phyloP scores from a whole-genome alignment of 345 rosid species.

The Eucalyptus virginea region DNA sequence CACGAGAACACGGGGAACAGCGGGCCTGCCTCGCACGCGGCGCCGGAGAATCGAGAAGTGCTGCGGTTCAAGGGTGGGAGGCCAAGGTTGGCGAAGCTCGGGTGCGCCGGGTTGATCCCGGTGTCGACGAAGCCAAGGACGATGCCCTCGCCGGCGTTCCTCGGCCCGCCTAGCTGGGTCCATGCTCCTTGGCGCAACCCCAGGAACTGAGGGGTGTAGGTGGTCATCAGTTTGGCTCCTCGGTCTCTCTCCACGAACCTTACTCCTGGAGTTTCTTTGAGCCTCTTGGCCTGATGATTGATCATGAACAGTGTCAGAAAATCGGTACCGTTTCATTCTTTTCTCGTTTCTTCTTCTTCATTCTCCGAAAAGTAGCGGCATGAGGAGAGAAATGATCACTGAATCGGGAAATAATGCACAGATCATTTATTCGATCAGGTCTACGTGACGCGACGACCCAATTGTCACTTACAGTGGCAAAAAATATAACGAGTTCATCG shows the following conservation, averaged over 20 bases:
- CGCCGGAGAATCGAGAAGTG: conserved; percentile 39
- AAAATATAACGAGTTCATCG: not conserved
- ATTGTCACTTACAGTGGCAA: not conserved
- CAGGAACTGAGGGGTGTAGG: conserved; percentile 68
- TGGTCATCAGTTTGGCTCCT: conserved; percentile 78
- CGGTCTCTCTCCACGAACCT: conserved; percentile 71
- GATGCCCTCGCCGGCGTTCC: conserved; percentile 54
- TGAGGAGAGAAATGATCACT: not conserved
- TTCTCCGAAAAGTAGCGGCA: not conserved
- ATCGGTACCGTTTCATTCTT: not conserved
- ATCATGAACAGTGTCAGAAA: not conserved
- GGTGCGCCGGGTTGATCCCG: conserved; percentile 68
- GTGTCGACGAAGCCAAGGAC: conserved; percentile 76
- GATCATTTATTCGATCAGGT: not conserved
- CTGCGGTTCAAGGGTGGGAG: not conserved
- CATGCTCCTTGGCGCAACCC: conserved; percentile 43
- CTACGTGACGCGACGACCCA: not conserved
- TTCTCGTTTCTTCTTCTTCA: not conserved
- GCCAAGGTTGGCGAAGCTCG: conserved; percentile 46
- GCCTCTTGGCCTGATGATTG: conserved; percentile 45
- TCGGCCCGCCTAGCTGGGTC: conserved; percentile 29
- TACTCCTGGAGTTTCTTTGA: conserved; percentile 29
- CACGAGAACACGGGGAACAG: conserved; percentile 44
- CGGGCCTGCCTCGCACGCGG: conserved; percentile 66
- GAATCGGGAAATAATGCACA: not conserved